Conservation (phyloP, 1,139 yeast genomes). For the Pichia sp. region DNA sequence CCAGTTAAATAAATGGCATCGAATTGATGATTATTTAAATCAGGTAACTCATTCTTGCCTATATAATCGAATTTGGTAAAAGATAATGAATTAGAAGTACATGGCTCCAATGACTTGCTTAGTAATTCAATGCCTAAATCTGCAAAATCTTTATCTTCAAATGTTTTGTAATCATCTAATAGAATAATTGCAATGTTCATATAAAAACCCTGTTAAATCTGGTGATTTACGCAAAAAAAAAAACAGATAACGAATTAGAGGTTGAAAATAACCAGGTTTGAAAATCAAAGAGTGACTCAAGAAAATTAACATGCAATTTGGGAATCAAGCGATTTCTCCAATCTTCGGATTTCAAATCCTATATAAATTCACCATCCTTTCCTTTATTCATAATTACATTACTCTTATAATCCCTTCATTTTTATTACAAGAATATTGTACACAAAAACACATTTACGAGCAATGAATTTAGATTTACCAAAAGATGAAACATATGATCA, state of each 20-base stretch:
- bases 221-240: neutral
- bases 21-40: slow-evolving; percentile 27
- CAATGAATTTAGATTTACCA: slow-evolving; percentile 14
- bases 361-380: too few species aligned
- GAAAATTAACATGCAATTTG: too few species aligned
- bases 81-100: neutral
- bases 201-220: neutral
- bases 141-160: slow-evolving; percentile 45
- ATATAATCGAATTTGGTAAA: slow-evolving; percentile 41
- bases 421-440: too few species aligned
- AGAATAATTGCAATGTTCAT: slow-evolving; percentile 12
- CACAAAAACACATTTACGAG: neutral
- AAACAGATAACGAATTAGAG: neutral
- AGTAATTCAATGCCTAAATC: slow-evolving; percentile 38
- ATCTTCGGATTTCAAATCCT: too few species aligned
- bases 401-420: too few species aligned
- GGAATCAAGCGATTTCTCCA: too few species aligned
- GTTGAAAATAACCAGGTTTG: too few species aligned
- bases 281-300: too few species aligned
- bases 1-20: slow-evolving; percentile 56
- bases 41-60: slow-evolving; percentile 36
- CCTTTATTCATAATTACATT: too few species aligned
- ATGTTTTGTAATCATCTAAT: slow-evolving; percentile 7
- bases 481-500: slow-evolving; percentile 8
- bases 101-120: slow-evolving; percentile 3